Base-by-base conservation (phyloP, 2,329 filamentous ascomycete species). In the Trichoderma guizhouense region DNA sequence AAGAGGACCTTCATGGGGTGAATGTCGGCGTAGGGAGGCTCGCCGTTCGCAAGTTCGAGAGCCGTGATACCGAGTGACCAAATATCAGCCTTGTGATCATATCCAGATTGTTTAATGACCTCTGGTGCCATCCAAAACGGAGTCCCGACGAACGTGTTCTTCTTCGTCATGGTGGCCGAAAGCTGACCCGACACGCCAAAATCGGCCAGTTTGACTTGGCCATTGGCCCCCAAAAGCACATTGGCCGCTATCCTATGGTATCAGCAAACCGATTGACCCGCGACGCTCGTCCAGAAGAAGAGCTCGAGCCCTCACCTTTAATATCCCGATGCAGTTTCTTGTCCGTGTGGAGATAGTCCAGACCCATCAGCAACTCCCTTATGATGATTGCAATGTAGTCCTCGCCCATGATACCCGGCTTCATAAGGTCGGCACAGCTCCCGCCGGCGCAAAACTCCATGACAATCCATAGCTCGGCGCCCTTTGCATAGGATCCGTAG, bases 41-140 rank as follows among this genome's bases (percentile, higher is more conserved):
- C 95, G 74, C 95, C 95, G 74, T 93, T 92, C 69, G 95, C 95
- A 74, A 98, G 83, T 81, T 98, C 95, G 55, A 98, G 88, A 2
- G 95, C 95, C 1, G 95, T 98, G 79, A 98, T 98, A 51, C 95
- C 95, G 21, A 98, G 85, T 2, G 95, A 98, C 95, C 95, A 98
- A 72, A 98, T 97, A 79, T 98, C 95, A 58, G 95, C 95, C 83
- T 98, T 98, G 84, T 97, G 94, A 81, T 98, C 95, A 84, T 98
- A 98, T 63, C 95, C 95, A 72, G 94, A 97, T 81, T 99, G 95
- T 83, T 97, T 97, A 82, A 99, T 99, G 70, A 98, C 95, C 83
- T 99, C 95, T 12, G 95, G 95, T 3, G 96, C 95, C 95, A 99
- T 99, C 96, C 96, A 99, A 81, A 98, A 99, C 1, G 96, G 95